Conservation (phyloP, 1,139 yeast species). For the Candida labiduridarum region DNA sequence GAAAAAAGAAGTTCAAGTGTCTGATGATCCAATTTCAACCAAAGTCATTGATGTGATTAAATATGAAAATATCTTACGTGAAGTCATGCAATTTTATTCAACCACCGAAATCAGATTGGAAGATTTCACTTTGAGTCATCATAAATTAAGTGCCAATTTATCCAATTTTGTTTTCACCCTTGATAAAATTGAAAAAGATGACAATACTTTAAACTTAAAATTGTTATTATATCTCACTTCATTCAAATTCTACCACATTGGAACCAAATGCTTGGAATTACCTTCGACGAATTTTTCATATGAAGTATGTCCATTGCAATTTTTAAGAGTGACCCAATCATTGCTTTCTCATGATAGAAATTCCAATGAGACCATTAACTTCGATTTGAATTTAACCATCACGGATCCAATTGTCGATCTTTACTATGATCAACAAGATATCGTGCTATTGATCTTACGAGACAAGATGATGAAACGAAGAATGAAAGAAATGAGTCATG, state of each 20-base stretch:
- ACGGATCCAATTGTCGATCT: constrained; percentile 40
- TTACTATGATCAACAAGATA: constrained; percentile 42
- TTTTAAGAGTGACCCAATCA: constrained; percentile 14
- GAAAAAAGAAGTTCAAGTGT: background rate
- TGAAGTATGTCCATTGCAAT: constrained; percentile 24
- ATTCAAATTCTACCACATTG: constrained; percentile 31
- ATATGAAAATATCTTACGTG: constrained; percentile 10
- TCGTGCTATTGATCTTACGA: constrained; percentile 13
- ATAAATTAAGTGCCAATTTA: constrained; percentile 18
- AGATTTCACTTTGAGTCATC: constrained; percentile 29
- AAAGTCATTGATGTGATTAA: constrained; percentile 10
- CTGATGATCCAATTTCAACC: background rate
- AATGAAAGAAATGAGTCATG: constrained; percentile 14
- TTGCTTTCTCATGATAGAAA: constrained; percentile 15
- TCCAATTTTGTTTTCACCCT: constrained; percentile 25
- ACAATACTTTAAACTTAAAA: constrained; percentile 10
- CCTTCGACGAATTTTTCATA: constrained; percentile 36
- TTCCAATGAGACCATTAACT: constrained; percentile 18
- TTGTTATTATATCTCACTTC: constrained; percentile 26
- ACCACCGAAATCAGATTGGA: constrained; percentile 30
- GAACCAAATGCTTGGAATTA: constrained; percentile 35
- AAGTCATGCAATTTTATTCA: constrained; percentile 15
- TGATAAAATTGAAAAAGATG: constrained; percentile 16
- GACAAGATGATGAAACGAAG: constrained; percentile 15
- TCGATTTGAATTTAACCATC: constrained; percentile 22